Base-by-base conservation (phyloP, 140 eudicot species). In the Bidens hawaiensis region DNA sequence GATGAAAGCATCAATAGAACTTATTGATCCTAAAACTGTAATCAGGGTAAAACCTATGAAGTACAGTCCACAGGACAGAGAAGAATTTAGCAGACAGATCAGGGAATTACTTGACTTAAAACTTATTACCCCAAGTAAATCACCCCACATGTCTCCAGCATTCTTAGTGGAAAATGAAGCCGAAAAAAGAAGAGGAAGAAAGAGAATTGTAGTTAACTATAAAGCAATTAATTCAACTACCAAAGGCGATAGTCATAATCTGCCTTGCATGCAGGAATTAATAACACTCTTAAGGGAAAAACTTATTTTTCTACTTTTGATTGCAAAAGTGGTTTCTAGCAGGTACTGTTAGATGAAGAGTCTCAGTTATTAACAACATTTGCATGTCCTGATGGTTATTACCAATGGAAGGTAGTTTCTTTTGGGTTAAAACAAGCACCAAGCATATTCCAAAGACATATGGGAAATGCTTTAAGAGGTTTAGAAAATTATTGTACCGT, bases 131-230 rank as follows among this genome's bases (percentile, higher is more conserved):
- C n/a, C 24, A 2, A 17, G 33, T 23, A 65, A 65, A 17, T 48
- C 61, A 28, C 71, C 71, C 1, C 71, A 65, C 25, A 63, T 49
- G 61, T 18, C 61, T 1, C 61, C 34, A 47, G 71, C 71, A 14
- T 36, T 67, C 12, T 9, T 53, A 16, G 64, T 56, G n/a, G 42
- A 56, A 17, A 56, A 56, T 2, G 45, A 56, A 56, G 59, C 59
- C 7, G 55, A 48, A 18, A 48, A 18, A 48, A 17, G 55, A 48
- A 17, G 55, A 16, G 55, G 50, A 4, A 48, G 19, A 48, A 48
- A 19, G n/a, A 2, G 55, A 3, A 48, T 48, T 26, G 25, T 48
- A 2, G 25, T 48, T 4, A 48, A 48, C 11, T 48, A 48, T 8
- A 48, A 48, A 48, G 12, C 25, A 19, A 48, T 48, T 18, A 48